phyloP scores from a whole-genome alignment of 495 filamentous ascomycete species.

The Ramalina peruviana region DNA sequence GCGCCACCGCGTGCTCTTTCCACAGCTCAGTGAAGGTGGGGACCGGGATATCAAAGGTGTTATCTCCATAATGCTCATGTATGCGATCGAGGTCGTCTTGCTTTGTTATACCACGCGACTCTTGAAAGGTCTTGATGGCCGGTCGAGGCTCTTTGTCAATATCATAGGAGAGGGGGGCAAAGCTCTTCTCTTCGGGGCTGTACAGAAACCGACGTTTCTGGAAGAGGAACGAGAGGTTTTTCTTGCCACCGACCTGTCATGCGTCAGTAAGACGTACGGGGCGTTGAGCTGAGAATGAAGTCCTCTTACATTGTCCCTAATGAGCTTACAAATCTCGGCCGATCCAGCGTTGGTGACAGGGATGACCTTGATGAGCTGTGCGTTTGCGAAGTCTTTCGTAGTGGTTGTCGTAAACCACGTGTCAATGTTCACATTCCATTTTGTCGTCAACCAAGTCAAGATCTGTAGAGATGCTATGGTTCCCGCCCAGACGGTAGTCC shows the following conservation, averaged over 20 bases:
- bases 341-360: slow-evolving; percentile 79
- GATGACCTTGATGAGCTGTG: slow-evolving; percentile 85
- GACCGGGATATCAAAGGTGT: slow-evolving; percentile 96
- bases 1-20: slow-evolving; percentile 94
- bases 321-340: slow-evolving; percentile 72
- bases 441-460: slow-evolving; percentile 85
- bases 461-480: slow-evolving; percentile 77
- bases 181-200: slow-evolving; percentile 49
- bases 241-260: slow-evolving; percentile 47
- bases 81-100: slow-evolving; percentile 60
- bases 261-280: slow-evolving; percentile 7
- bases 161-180: slow-evolving; percentile 70
- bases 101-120: slow-evolving; percentile 54
- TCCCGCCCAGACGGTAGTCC: slow-evolving; percentile 91
- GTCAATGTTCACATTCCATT: slow-evolving; percentile 87
- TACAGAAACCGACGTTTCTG: slow-evolving; percentile 96
- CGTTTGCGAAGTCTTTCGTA: slow-evolving; percentile 57
- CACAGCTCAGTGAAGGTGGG: slow-evolving; percentile 92
- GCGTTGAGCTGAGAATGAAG: background rate
- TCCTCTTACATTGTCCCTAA: slow-evolving; percentile 50
- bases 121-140: slow-evolving; percentile 59
- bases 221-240: slow-evolving; percentile 81
- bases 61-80: slow-evolving; percentile 86
- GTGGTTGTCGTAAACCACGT: slow-evolving; percentile 66
- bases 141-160: slow-evolving; percentile 78